Conservation (phyloP, 2,329 filamentous ascomycete species). For the Penicillium concentricum region DNA sequence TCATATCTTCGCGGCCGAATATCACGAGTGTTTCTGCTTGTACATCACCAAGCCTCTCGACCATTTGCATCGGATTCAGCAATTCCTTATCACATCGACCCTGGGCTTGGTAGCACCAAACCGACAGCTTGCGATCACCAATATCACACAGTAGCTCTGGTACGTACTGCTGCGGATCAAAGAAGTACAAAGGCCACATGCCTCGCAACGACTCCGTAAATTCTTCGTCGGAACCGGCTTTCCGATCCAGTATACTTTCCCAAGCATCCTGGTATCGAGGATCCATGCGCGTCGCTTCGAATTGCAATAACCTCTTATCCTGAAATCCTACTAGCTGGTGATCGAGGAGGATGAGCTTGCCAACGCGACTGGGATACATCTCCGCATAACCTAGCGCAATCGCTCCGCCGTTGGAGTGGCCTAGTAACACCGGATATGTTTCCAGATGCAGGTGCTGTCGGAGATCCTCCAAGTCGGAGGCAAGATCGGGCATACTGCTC, state of each 20-base stretch:
- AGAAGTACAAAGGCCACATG: conserved; percentile 1
- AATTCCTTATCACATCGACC: not conserved
- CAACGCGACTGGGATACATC: not conserved
- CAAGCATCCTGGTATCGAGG: not conserved
- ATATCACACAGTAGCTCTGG: not conserved
- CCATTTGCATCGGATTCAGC: conserved; percentile 11
- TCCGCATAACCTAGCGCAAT: not conserved
- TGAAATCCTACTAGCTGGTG: not conserved
- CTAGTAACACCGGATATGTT: not conserved
- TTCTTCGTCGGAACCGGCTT: not conserved
- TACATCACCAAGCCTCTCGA: conserved; percentile 19
- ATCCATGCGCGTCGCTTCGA: not conserved
- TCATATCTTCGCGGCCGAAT: conserved; percentile 25
- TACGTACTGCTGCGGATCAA: not conserved
- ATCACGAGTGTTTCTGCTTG: conserved; percentile 27
- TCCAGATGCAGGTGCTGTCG: not conserved
- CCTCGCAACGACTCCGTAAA: not conserved
- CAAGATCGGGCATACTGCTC: conserved; percentile 3
- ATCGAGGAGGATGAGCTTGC: not conserved
- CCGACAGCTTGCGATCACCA: not conserved
- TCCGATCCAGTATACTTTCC: not conserved
- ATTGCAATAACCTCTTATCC: not conserved
- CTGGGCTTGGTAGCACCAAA: conserved; percentile 2
- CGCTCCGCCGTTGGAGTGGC: conserved; percentile 1
- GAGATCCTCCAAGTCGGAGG: not conserved